These are phyloP conservation scores for Schizosaccharomyces japonicus DNA, from an alignment of 805 yeast genomes.

Conservation along the genomic window DNA sequence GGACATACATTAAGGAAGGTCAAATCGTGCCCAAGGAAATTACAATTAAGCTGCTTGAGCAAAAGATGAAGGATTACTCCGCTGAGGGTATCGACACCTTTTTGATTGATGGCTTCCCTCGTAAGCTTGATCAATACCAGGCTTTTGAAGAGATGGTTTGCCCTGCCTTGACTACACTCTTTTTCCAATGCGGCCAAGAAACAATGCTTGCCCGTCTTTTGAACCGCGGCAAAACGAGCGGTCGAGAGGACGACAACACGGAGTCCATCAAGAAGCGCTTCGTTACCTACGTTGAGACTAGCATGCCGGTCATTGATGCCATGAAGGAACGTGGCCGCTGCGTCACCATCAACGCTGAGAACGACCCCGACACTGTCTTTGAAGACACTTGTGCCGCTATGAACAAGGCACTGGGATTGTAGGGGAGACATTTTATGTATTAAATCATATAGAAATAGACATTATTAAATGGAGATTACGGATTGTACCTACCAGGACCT, in stretches of 20 bases:
- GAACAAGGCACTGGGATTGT: neutral
- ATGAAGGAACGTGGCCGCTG: neutral
- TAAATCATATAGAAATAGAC: too few relatives aligned
- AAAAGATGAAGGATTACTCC: conserved; percentile 37
- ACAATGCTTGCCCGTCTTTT: conserved; percentile 68
- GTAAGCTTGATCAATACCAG: conserved; percentile 92
- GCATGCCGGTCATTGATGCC: conserved; percentile 71
- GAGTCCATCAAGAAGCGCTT: conserved; percentile 81
- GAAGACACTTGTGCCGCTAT: neutral
- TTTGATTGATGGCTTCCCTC: conserved; percentile 86
- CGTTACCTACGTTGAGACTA: conserved; percentile 60
- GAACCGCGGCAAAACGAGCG: conserved; percentile 84
- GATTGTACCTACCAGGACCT: too few relatives aligned
- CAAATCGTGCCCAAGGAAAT: conserved; percentile 79
- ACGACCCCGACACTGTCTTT: conserved; percentile 1
- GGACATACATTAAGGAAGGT: conserved; percentile 65
- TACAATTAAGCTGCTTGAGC: conserved; percentile 58
- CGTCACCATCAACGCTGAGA: conserved; percentile 2
- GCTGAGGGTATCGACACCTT: conserved; percentile 28
- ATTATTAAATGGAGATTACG: too few relatives aligned
- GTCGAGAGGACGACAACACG: conserved; percentile 77
- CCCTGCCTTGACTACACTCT: conserved; percentile 19
- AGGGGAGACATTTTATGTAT: neutral
- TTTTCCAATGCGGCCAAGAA: conserved; percentile 39
- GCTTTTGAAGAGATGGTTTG: conserved; percentile 58